Percentiles rank a stretch among this genome's conserved stretches.
phyloP scores from a whole-genome alignment of 2,329 filamentous ascomycete species.

The Plectosphaerella sp. region DNA sequence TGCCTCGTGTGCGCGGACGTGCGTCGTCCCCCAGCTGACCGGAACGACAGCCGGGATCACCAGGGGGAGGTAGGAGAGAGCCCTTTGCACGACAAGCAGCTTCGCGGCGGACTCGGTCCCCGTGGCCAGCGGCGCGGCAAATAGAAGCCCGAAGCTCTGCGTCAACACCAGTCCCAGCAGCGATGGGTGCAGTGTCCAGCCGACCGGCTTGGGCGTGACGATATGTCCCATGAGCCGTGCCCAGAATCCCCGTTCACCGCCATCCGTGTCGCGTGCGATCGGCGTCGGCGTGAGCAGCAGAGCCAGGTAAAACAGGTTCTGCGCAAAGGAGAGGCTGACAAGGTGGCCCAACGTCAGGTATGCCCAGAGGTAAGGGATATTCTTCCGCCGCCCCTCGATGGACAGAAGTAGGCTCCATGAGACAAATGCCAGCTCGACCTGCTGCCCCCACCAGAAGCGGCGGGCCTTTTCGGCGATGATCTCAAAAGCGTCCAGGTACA shows the following conservation, averaged over 20 bases:
- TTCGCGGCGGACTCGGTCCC: conserved; percentile 34
- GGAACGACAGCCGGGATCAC: conserved; percentile 43
- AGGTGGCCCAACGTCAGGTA: conserved; percentile 57
- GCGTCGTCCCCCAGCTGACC: conserved; percentile 39
- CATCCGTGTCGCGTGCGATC: conserved; percentile 20
- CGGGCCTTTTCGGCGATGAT: conserved; percentile 49
- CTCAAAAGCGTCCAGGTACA: conserved; percentile 48
- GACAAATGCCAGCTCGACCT: conserved; percentile 49
- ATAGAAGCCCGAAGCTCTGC: conserved; percentile 28
- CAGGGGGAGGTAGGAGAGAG: conserved; percentile 40
- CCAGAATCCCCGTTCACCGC: conserved; percentile 21
- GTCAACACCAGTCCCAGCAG: conserved; percentile 28
- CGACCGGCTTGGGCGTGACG: conserved; percentile 34
- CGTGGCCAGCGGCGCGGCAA: conserved; percentile 32
- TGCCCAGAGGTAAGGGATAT: conserved; percentile 48
- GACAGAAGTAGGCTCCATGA: conserved; percentile 55
- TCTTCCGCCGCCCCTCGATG: conserved; percentile 53
- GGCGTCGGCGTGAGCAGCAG: conserved; percentile 52
- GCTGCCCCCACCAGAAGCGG: conserved; percentile 59
- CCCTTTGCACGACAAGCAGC: conserved; percentile 24
- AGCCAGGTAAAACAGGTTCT: conserved; percentile 59
- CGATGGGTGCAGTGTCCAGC: conserved; percentile 35
- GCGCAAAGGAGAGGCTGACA: conserved; percentile 55
- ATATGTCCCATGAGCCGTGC: conserved; percentile 21
- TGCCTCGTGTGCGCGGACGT: conserved; percentile 31